Evolutionary conservation across 2,329 filamentous ascomycete species (phyloP).

Genomic region (Myriosclerotinia scirpicola): DNA sequence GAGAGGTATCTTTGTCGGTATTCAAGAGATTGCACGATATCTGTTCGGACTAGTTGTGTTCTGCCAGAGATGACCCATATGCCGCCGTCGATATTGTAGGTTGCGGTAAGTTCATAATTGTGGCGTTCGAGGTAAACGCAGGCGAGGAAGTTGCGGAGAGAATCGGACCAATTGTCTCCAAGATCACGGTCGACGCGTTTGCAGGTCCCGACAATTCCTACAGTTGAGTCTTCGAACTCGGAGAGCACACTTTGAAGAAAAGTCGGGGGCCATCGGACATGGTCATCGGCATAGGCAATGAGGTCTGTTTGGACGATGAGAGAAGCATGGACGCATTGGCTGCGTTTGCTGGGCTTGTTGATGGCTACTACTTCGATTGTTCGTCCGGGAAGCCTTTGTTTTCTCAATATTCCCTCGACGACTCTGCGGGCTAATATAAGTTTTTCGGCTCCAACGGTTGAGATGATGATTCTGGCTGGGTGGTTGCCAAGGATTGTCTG

Average conservation of each 20-base stretch:
- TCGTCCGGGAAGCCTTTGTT: not conserved
- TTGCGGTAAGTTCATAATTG: slow-evolving; percentile 60
- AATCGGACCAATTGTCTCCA: slow-evolving; percentile 23
- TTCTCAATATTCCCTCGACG: not conserved
- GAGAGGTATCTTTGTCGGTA: slow-evolving; percentile 49
- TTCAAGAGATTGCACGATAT: slow-evolving; percentile 47
- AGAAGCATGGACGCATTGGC: slow-evolving; percentile 27
- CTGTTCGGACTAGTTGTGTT: slow-evolving; percentile 52
- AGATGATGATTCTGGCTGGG: slow-evolving; percentile 29
- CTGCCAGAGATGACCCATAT: slow-evolving; percentile 59
- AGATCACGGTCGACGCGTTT: slow-evolving; percentile 51
- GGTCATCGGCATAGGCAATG: slow-evolving; percentile 30
- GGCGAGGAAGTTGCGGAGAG: slow-evolving; percentile 53
- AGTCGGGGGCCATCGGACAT: slow-evolving; percentile 30
- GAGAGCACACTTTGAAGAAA: slow-evolving; percentile 29
- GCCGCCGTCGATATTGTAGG: slow-evolving; percentile 57
- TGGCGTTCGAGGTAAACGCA: slow-evolving; percentile 60
- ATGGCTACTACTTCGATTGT: slow-evolving; percentile 18
- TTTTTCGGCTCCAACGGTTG: slow-evolving; percentile 26
- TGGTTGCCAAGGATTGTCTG: slow-evolving; percentile 24
- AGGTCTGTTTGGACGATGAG: slow-evolving; percentile 26
- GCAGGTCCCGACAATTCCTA: slow-evolving; percentile 57
- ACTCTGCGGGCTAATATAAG: not conserved
- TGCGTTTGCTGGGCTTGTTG: slow-evolving; percentile 26
- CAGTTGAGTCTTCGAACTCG: slow-evolving; percentile 36